Evolutionary conservation across 352 stramenopile genomes (phyloP).

Genomic region (Phytophthora pisi): DNA sequence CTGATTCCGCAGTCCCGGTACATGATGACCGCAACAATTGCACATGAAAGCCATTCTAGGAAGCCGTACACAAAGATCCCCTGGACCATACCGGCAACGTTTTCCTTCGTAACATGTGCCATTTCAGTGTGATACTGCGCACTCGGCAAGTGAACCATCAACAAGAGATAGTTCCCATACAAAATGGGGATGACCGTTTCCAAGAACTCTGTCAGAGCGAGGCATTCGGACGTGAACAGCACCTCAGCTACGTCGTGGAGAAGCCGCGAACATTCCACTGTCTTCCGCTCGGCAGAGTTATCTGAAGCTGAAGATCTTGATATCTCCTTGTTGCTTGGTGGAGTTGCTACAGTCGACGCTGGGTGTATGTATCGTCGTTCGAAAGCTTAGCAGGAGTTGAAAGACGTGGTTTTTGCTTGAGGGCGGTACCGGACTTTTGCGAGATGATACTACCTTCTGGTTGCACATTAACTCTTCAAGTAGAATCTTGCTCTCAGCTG

Average conservation of each 20-base stretch:
- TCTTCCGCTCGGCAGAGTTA: neutral
- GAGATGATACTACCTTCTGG: neutral
- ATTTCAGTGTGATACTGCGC: neutral
- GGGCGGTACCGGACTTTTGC: neutral
- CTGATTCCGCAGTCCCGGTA: neutral
- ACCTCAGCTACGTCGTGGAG: neutral
- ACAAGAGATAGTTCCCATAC: neutral
- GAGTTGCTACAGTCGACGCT: neutral
- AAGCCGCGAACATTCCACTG: neutral
- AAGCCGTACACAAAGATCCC: neutral
- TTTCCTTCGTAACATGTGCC: neutral
- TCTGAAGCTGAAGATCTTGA: neutral
- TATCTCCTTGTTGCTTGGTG: neutral
- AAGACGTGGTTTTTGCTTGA: neutral
- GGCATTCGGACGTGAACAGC: neutral
- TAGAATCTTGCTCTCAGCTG: neutral
- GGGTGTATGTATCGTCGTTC: neutral
- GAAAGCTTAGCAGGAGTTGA: neutral
- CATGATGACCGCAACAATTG: conserved; percentile 4
- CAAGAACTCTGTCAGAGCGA: neutral
- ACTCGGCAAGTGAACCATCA: neutral
- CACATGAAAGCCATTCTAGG: neutral
- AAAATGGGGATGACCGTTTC: neutral
- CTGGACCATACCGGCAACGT: neutral
- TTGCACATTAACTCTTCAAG: neutral